Percentiles rank a stretch among this genome's conserved stretches.
These are phyloP conservation scores for Diaporthe citrichinensis DNA, from an alignment of 2,329 filamentous ascomycete species.

Conservation along the genomic window DNA sequence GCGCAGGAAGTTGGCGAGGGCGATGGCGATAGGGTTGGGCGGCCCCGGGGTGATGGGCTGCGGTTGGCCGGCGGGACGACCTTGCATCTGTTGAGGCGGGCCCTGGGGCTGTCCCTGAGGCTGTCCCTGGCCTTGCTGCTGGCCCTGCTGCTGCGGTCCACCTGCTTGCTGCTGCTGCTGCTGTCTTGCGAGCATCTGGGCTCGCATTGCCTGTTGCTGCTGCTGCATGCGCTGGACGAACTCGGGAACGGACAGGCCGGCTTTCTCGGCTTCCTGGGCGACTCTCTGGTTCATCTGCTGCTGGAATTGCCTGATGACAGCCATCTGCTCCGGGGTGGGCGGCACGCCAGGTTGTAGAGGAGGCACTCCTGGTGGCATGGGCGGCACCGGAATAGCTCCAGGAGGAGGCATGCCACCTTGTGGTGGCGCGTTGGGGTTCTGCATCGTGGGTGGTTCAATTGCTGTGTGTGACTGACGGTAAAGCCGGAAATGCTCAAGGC, in stretches of 20 bases:
- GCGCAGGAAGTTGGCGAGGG: constrained; percentile 89
- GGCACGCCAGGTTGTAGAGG: constrained; percentile 48
- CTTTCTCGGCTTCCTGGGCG: constrained; percentile 84
- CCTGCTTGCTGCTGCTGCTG: constrained; percentile 51
- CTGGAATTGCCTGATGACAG: constrained; percentile 60
- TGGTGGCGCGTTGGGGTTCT: constrained; percentile 37
- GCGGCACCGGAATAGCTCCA: constrained; percentile 37
- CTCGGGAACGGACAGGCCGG: constrained; percentile 86
- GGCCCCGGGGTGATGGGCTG: constrained; percentile 83
- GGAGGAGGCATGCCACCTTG: constrained; percentile 40
- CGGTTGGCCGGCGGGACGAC: constrained; percentile 63
- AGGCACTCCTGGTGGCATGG: constrained; percentile 47
- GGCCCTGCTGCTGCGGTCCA: constrained; percentile 49
- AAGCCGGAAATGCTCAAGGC: neutral
- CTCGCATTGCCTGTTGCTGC: constrained; percentile 65
- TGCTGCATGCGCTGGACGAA: constrained; percentile 81
- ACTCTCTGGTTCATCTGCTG: constrained; percentile 79
- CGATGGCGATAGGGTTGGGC: constrained; percentile 89
- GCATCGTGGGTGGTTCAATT: constrained; percentile 24
- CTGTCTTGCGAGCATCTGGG: constrained; percentile 54
- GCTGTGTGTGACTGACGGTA: neutral
- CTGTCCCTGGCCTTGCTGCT: constrained; percentile 46
- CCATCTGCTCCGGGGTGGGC: constrained; percentile 82
- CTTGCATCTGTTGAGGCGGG: constrained; percentile 52
- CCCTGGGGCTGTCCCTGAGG: constrained; percentile 52